Evolutionary conservation across 2,329 filamentous ascomycete species (phyloP).

Genomic region (Aureobasidium sp.): DNA sequence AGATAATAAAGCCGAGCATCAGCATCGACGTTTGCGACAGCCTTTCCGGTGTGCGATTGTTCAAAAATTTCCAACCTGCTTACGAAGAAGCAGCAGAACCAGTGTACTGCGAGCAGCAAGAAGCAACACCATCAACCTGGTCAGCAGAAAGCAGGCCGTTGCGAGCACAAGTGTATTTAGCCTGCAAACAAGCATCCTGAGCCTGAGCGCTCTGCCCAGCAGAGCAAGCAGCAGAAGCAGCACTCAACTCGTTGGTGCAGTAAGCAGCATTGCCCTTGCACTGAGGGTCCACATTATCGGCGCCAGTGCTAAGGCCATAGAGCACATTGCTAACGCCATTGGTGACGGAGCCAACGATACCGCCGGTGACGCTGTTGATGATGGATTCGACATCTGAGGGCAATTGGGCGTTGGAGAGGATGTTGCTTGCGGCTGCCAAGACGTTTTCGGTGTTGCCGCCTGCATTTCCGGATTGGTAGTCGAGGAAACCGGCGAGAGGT

Average conservation of each 20-base stretch:
- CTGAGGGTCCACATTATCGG: background rate
- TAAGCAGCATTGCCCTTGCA: slow-evolving; percentile 1
- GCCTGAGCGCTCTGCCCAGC: slow-evolving; percentile 1
- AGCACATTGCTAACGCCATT: slow-evolving; percentile 3
- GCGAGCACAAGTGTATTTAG: slow-evolving; percentile 10
- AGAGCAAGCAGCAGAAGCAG: slow-evolving; percentile 1
- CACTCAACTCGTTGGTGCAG: slow-evolving; percentile 6
- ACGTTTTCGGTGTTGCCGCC: slow-evolving; percentile 1
- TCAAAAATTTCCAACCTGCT: no score
- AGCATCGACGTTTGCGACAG: no score
- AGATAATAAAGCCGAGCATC: no score
- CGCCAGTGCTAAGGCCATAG: background rate
- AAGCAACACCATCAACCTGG: background rate
- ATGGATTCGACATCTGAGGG: background rate
- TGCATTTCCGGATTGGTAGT: slow-evolving; percentile 4
- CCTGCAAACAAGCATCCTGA: slow-evolving; percentile 11
- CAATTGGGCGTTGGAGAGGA: background rate
- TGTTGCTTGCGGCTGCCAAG: background rate
- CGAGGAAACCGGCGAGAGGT: slow-evolving; percentile 10
- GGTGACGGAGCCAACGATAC: background rate
- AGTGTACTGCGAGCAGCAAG: slow-evolving; percentile 9
- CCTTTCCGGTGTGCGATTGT: no score
- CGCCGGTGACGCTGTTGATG: slow-evolving; percentile 2
- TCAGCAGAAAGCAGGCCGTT: background rate
- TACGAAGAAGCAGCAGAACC: background rate